Base-by-base conservation (phyloP, 2,329 filamentous ascomycete genomes). In the Neocucurbitaria cava region DNA sequence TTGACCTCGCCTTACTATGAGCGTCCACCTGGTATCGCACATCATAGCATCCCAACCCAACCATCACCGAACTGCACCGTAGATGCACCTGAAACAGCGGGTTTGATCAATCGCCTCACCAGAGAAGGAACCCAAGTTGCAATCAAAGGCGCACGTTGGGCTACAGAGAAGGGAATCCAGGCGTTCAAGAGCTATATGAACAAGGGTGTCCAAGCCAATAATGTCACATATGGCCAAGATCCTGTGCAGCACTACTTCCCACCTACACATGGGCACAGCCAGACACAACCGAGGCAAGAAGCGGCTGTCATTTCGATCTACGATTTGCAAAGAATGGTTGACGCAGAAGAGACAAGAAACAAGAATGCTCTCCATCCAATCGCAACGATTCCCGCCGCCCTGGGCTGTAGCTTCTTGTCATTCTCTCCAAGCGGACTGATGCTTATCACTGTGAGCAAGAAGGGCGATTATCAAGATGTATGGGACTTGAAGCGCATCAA, bases 181-280 rank as follows among this genome's bases (percentile, higher is more conserved):
- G 88, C 88, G 9, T 91, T 90, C 84, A 92, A 91, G 68, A 89
- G 84, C 66, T 94, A 95, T 76, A 92, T 90, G 85, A 91, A 89
- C 55, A 76, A 76, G 52, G 66, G 68, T 3, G 50, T 65, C 15
- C 66, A 68, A 41, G 62, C 56, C 2, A 64, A 61, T 23, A 62
- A 61, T n/a, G 57, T 40, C 13, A 30, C 58, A 10, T 69, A 72
- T 26, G 60, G 62, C 15, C 57, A 66, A 43, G 72, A 75, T 74
- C 71, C 64, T 77, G 81, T 58, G 54, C 77, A 80, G 43, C 73
- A 78, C 15, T 85, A 87, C 33, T 93, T 93, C 59, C 90, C 90
- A 26, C 90, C 90, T 0, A 93, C 90, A 0, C 90, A 94, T 69
- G 89, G 87, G 3, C 82, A 87, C 9, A 85, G 86, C 53, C 74